Evolutionary conservation across 768 basidiomycete genomes (phyloP), one percentile per base, ranked within the genome.

Genomic region (Tricholoma hemisulphureum): DNA sequence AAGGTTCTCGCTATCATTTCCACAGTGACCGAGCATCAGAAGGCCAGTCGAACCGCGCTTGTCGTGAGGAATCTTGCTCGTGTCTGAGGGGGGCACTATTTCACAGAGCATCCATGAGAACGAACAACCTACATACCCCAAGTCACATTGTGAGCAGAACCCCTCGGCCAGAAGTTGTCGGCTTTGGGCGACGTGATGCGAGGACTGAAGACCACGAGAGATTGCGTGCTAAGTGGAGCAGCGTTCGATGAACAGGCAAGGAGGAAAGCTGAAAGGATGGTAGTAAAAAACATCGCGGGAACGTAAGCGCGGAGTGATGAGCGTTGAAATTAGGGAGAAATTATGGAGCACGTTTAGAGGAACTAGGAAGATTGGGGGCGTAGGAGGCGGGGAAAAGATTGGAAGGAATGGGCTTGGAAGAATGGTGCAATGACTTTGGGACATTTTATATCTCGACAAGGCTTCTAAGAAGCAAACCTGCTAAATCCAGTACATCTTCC

Each of bases 1-100:
- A 63, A 84, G 64, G 61, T 84, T 75, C 60, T 85, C 83, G 53
- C 76, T 80, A 31, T 65, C 51, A 46, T 63, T 61, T 11, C 58
- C 52, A 6, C 57, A 18, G 58, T 67, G 68, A 16, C 83, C 84
- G 49, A 86, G 71, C 7, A 83, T 51, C 39, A 84, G 59, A 24
- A 63, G 23, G 18, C 82, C 73, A 3, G 66, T 71, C 28, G 69
- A 66, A 59, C 71, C 66, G 52, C 54, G 32, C 23, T 69, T 68
- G 34, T 73, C 70, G 1, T 48, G 4, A 14, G 83, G 83, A 50
- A 85, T 64, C 37, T 70, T 53, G 18, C 10, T 2, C 4, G 64
- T 75, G 2, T 53, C 70, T 72, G 20, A 59, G 50, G 24, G 21
- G 14, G 18, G 37, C 31, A 37, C 39, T 37, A 29, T 45, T 9